A percentile compares a stretch with the other conserved stretches of the same genome.
Evolutionary conservation across 768 basidiomycete species (phyloP).

Genomic region (Infundibulicybe gibba): DNA sequence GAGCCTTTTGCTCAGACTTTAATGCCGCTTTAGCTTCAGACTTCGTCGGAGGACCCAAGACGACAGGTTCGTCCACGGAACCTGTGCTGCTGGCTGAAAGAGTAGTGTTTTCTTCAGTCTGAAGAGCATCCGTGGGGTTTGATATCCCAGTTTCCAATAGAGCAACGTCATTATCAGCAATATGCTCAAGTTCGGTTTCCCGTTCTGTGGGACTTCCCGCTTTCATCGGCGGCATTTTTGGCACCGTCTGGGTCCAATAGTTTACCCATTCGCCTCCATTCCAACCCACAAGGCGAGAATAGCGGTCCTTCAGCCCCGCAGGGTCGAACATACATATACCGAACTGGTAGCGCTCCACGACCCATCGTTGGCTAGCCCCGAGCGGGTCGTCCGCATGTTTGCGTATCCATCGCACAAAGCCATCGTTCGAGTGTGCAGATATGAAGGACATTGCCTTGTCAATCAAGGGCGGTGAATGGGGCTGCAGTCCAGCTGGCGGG

Average conservation of each 20-base stretch:
- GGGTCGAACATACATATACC: constrained; percentile 59
- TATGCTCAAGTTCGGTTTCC: constrained; percentile 11
- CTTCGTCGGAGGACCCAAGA: constrained; percentile 5
- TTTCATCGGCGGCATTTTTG: constrained; percentile 10
- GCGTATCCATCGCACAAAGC: constrained; percentile 43
- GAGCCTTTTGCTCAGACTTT: constrained; percentile 12
- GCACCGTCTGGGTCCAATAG: constrained; percentile 53
- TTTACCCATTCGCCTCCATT: constrained; percentile 52
- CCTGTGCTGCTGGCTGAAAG: background rate
- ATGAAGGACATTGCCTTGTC: constrained; percentile 35
- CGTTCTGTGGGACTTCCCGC: constrained; percentile 6
- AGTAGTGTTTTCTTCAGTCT: background rate
- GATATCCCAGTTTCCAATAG: constrained; percentile 7
- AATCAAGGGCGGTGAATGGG: constrained; percentile 18
- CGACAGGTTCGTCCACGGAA: background rate
- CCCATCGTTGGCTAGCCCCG: constrained; percentile 43
- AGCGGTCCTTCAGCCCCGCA: constrained; percentile 43
- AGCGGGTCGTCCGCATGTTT: constrained; percentile 54
- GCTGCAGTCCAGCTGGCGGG: constrained; percentile 4
- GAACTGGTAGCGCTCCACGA: constrained; percentile 55
- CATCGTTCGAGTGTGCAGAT: constrained; percentile 36
- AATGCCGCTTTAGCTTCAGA: constrained; percentile 9
- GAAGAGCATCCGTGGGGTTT: background rate
- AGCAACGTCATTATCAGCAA: constrained; percentile 16
- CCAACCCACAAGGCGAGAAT: constrained; percentile 44